phyloP scores from a whole-genome alignment of 169 alveolate genomes.

The Theileria annulata region DNA sequence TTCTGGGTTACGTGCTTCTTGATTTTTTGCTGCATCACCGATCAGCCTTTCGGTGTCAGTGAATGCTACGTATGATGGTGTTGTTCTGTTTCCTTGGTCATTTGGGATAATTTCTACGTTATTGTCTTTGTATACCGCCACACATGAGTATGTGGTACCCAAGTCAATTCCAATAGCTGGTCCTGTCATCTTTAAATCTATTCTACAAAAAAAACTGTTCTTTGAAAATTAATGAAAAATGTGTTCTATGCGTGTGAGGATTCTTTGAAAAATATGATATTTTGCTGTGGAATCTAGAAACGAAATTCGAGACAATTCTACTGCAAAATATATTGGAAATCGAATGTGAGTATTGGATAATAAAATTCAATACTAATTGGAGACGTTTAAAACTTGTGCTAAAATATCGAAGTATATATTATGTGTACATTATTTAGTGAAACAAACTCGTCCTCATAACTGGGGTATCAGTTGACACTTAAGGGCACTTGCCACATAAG shows the following conservation, averaged over 20 bases:
- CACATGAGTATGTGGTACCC: slow-evolving; percentile 97
- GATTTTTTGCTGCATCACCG: slow-evolving; percentile 98
- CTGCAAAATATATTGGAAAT: neutral
- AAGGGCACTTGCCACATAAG: neutral
- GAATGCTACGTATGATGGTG: slow-evolving; percentile 98
- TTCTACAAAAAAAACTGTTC: slow-evolving; percentile 1
- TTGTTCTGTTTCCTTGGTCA: slow-evolving; percentile 98
- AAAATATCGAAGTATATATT: neutral
- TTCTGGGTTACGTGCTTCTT: slow-evolving; percentile 93
- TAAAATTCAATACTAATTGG: neutral
- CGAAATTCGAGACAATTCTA: neutral
- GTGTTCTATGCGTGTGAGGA: neutral
- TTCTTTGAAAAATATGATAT: neutral
- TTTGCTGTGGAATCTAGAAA: neutral
- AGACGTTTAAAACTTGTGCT: neutral
- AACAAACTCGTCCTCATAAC: neutral
- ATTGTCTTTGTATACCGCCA: slow-evolving; percentile 93
- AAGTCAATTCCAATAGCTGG: slow-evolving; percentile 93
- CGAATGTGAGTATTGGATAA: neutral
- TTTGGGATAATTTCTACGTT: slow-evolving; percentile 96
- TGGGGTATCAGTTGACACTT: slow-evolving; percentile 1
- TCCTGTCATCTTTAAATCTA: slow-evolving; percentile 38
- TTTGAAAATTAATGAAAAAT: neutral
- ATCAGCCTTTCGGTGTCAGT: slow-evolving; percentile 96
- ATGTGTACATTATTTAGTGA: neutral